Evolutionary conservation across 768 basidiomycete species (phyloP), one percentile per base, ranked within the genome.

Genomic region (Baorangia bicolor): DNA sequence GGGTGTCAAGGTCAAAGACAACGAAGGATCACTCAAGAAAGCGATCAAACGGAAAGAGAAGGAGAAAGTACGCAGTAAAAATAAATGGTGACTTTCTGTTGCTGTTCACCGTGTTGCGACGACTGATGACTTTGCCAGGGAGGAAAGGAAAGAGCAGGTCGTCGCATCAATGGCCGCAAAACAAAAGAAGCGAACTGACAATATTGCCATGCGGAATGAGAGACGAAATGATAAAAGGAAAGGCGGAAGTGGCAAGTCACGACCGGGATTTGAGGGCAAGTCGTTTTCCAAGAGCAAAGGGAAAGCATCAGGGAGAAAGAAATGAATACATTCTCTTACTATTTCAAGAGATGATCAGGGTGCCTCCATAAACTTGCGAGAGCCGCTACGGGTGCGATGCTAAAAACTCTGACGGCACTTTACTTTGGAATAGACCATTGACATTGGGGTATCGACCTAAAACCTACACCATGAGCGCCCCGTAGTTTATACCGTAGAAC

Each of bases 41-140:
- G 94, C 94, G 39, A 85, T 83, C 9, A 98, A 97, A 78, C 78
- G 91, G 69, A 87, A 91, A 60, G 96, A 97, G 73, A 95, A 96
- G 71, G 86, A 86, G 63, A 98, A 98, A 69, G 64, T 57, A 23
- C 94, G 91, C 76, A 85, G 86, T 56, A 91, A 90, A 70, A 90
- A 88, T 66, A 79, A 82, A 41, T 98, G 96, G 95, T 95, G 58
- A 53, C 87, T 31, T n/a, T 30, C 21, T 37, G 1, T 13, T 20
- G 16, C 30, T 13, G 38, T 65, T 44, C 27, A 31, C 20, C n/a
- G n/a, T 27, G 9, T 28, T 6, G 43, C 31, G 6, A 49, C 10
- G 49, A 23, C 58, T 47, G 39, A 53, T 43, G 20, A 25, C 5
- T 53, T 45, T 28, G 11, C n/a, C 65, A 97, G 94, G 95, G 82